A percentile compares a stretch with the other conserved stretches of the same genome.
Evolutionary conservation across 768 basidiomycete species (phyloP).

Genomic region (Auricularia sp.): DNA sequence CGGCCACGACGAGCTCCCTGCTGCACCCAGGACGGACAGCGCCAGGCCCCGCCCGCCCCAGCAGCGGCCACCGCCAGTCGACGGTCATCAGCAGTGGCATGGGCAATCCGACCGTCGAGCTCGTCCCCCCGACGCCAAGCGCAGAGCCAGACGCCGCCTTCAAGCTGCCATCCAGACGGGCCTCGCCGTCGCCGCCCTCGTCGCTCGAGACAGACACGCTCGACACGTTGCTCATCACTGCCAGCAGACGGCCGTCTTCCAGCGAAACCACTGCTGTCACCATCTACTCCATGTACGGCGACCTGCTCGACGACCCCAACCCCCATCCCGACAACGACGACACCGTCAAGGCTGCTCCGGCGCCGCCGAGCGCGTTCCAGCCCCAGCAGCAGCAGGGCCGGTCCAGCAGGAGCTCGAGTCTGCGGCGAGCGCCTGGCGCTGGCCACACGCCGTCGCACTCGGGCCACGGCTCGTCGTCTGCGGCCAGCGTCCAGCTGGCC

Average conservation of each 20-base stretch:
- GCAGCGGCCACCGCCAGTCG: neutral
- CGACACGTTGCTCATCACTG: neutral
- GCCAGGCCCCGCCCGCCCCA: neutral
- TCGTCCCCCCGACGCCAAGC: neutral
- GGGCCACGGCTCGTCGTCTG: conserved; percentile 2
- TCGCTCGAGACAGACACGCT: neutral
- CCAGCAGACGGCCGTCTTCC: neutral
- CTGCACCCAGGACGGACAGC: neutral
- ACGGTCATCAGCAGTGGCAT: neutral
- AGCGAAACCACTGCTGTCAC: conserved; percentile 65
- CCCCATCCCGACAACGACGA: neutral
- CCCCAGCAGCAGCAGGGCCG: neutral
- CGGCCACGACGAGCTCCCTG: no score
- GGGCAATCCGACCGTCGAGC: neutral
- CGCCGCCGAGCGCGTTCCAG: neutral
- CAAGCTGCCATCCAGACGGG: neutral
- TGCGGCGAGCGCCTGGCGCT: neutral
- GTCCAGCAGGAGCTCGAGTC: neutral
- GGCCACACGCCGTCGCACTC: conserved; percentile 1
- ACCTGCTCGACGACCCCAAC: conserved; percentile 16
- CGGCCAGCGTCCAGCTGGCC: conserved; percentile 2
- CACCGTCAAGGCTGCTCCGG: neutral
- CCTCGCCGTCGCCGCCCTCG: neutral
- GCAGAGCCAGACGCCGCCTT: neutral
- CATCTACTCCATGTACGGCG: conserved; percentile 82